Conservation (phyloP, 2,329 filamentous ascomycete species). For the Fusarium sp. region DNA sequence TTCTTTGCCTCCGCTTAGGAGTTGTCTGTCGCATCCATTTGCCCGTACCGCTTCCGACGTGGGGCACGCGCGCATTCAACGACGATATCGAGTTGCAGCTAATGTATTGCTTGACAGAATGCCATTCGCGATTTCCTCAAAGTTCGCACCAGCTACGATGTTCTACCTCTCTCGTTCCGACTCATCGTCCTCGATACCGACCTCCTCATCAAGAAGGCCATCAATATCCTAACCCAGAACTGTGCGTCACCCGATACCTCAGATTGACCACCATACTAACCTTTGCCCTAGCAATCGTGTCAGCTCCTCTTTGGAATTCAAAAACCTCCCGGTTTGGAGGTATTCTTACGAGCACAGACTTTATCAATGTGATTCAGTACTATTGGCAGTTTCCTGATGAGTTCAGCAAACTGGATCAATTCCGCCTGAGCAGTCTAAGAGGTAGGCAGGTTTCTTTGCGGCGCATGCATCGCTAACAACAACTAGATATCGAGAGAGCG, state of each 20-base stretch:
- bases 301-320: conserved; percentile 96
- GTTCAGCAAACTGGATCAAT: conserved; percentile 90
- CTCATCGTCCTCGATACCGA: conserved; percentile 96
- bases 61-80: conserved; percentile 33
- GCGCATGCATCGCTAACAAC: conserved; percentile 36
- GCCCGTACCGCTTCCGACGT: conserved; percentile 38
- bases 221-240: conserved; percentile 96
- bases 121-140: conserved; percentile 96
- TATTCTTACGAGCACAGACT: conserved; percentile 94
- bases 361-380: conserved; percentile 98
- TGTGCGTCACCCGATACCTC: conserved; percentile 65
- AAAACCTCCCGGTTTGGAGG: conserved; percentile 93
- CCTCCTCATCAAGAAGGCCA: conserved; percentile 94
- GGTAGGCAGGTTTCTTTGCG: conserved; percentile 64
- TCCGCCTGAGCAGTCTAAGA: conserved; percentile 90
- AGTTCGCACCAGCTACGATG: conserved; percentile 96
- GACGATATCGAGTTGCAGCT: conserved; percentile 27
- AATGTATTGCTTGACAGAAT: conserved; percentile 66
- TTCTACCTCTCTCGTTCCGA: conserved; percentile 94
- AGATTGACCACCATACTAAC: conserved; percentile 34
- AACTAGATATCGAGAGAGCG: conserved; percentile 90
- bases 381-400: conserved; percentile 98
- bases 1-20: conserved; percentile 13
- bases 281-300: conserved; percentile 83
- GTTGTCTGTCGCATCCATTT: conserved; percentile 17